phyloP scores from a whole-genome alignment of 176 grass and related monocot genomes.

The bread wheat (Triticum aestivum) region IWGSC_CS_RefSeq_v2.1 NC_057814.1:25596533-25597032 shows the following conservation, averaged over 20 bases:
- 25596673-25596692: background rate
- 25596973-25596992: too few species aligned
- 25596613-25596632: background rate
- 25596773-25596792: background rate
- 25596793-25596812: background rate
- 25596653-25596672: background rate
- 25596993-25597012: too few species aligned
- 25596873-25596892: background rate
- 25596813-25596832: background rate
- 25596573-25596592: background rate
- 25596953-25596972: too few species aligned
- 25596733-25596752: background rate
- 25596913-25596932: conserved; percentile 8
- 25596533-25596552: background rate
- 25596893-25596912: background rate
- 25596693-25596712: background rate
- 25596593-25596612: conserved; percentile 22
- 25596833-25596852: background rate
- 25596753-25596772: conserved; percentile 41
- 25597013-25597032: too few species aligned
- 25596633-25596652: background rate
- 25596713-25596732: background rate
- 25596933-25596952: background rate
- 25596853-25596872: conserved; percentile 17
- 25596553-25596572: background rate